Conservation (phyloP, 345 rosid species). For the Euphorbia peplus region DNA sequence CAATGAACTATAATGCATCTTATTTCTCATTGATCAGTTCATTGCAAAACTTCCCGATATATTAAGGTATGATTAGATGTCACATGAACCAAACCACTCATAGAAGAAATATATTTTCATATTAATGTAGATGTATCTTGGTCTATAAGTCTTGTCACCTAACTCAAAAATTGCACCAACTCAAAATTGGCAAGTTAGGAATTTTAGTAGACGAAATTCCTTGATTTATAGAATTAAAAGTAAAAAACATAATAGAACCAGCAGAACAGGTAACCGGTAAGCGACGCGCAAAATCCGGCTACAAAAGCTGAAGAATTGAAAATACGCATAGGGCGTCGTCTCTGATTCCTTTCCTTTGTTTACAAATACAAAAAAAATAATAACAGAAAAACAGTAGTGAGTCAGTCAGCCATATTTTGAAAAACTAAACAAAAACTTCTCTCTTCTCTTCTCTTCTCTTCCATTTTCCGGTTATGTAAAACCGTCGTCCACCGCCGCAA, state of each 20-base stretch:
- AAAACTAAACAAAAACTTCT: not conserved
- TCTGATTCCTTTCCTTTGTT: not conserved
- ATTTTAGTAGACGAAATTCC: too few relatives aligned
- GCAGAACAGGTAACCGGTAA: not conserved
- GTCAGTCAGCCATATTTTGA: not conserved
- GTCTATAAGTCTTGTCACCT: too few relatives aligned
- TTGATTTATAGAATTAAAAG: too few relatives aligned
- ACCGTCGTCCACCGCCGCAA: not conserved
- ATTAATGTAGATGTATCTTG: too few relatives aligned
- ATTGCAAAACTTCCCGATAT: too few relatives aligned
- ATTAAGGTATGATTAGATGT: too few relatives aligned
- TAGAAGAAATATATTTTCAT: too few relatives aligned
- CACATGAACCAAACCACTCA: too few relatives aligned
- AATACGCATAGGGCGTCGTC: constrained; percentile 3
- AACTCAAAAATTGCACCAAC: too few relatives aligned
- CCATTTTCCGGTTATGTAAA: constrained; percentile 7
- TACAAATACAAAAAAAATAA: not conserved
- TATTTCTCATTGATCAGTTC: too few relatives aligned
- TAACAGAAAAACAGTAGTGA: not conserved
- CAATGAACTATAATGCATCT: too few relatives aligned
- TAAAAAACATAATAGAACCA: not conserved
- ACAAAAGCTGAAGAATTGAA: not conserved
- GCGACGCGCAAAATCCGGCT: constrained; percentile 4
- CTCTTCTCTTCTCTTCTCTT: not conserved
- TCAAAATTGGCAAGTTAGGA: too few relatives aligned